Evolutionary conservation across 177 flowering plant species (phyloP).

Genomic region (Vitis hybrid): DNA sequence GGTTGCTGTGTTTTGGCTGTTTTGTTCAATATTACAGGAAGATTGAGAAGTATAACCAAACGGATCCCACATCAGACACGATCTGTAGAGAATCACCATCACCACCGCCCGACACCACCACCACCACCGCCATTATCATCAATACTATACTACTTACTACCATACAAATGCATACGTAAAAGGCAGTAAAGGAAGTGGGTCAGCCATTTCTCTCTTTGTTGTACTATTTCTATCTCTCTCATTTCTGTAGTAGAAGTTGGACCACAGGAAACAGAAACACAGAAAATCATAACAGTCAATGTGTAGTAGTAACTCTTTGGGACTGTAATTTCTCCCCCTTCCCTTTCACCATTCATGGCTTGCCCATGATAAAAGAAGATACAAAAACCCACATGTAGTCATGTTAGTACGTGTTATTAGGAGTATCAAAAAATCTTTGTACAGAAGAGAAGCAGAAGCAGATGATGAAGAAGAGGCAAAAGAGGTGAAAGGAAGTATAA

Average conservation of each 20-base stretch:
- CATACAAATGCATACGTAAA: conserved; percentile 43
- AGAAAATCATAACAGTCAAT: conserved; percentile 5
- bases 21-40: conserved; percentile 26
- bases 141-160: conserved; percentile 34
- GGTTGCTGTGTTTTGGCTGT: conserved; percentile 3
- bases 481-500: conserved; percentile 3
- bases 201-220: conserved; percentile 24
- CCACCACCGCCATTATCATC: conserved; percentile 8
- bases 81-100: conserved; percentile 22
- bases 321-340: conserved; percentile 24
- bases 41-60: conserved; percentile 25
- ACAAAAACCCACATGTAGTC: conserved; percentile 11
- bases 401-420: conserved; percentile 15
- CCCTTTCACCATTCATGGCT: conserved; percentile 11
- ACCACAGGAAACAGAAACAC: conserved; percentile 26
- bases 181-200: conserved; percentile 35
- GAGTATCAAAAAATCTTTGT: conserved; percentile 17
- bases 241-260: conserved; percentile 23
- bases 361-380: conserved; percentile 8
- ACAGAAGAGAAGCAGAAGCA: conserved; percentile 18
- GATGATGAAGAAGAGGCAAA: not conserved
- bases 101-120: conserved; percentile 17
- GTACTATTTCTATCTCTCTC: conserved; percentile 19
- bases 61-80: conserved; percentile 9
- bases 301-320: conserved; percentile 17